Conservation (phyloP, 2,329 filamentous ascomycete species). For the Aspergillus sp. region DNA sequence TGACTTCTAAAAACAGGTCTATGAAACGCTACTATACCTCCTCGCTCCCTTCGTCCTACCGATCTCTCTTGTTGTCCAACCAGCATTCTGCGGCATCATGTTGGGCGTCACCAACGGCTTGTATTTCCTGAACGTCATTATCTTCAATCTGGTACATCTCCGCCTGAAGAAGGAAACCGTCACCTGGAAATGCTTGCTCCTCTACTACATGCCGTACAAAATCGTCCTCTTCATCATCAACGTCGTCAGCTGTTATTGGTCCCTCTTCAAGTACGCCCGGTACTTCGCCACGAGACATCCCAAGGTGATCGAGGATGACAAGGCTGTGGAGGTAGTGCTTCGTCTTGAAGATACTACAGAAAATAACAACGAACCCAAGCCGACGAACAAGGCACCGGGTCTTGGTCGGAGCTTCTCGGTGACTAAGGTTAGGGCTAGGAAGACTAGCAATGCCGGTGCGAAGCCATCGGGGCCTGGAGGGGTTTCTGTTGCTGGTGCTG, state of each 20-base stretch:
- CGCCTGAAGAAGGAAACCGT: conserved; percentile 49
- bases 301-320: conserved; percentile 52
- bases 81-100: conserved; percentile 44
- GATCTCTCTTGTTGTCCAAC: conserved; percentile 48
- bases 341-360: conserved; percentile 21
- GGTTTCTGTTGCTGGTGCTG: not conserved
- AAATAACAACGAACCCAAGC: not conserved
- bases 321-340: conserved; percentile 38
- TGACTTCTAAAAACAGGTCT: conserved; percentile 31
- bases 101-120: conserved; percentile 41
- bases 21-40: conserved; percentile 51
- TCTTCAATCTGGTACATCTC: conserved; percentile 54
- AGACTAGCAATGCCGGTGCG: not conserved
- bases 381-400: not conserved
- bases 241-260: conserved; percentile 45
- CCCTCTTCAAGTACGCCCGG: conserved; percentile 48
- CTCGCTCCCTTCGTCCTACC: conserved; percentile 50
- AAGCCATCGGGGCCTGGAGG: not conserved
- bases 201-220: conserved; percentile 52
- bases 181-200: conserved; percentile 36
- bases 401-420: conserved; percentile 15
- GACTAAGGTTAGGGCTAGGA: not conserved
- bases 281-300: conserved; percentile 53
- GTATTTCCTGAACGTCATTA: conserved; percentile 47
- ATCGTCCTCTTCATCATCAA: conserved; percentile 49